Percentiles rank a stretch among this genome's conserved stretches.
phyloP scores from a whole-genome alignment of 257 asterid species.

The Rehmannia glutinosa region DNA sequence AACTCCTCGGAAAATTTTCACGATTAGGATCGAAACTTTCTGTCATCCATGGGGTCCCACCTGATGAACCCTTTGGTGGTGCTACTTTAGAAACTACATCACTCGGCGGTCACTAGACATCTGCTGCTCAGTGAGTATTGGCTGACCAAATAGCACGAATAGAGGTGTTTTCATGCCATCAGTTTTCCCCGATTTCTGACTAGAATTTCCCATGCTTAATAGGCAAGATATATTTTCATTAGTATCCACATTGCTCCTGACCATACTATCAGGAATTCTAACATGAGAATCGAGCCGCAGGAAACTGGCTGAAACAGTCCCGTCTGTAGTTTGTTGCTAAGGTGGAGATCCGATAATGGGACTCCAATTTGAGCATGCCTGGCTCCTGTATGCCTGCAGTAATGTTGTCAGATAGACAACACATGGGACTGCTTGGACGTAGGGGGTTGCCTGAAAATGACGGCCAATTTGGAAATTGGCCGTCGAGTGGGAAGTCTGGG shows the following conservation, averaged over 20 bases:
- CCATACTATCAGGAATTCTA: constrained; percentile 32
- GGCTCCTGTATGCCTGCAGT: constrained; percentile 99
- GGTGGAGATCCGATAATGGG: constrained; percentile 69
- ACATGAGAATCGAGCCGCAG: constrained; percentile 42
- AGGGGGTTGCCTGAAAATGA: constrained; percentile 79
- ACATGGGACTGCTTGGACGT: constrained; percentile 62
- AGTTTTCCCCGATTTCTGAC: constrained; percentile 38
- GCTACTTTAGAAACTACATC: constrained; percentile 29
- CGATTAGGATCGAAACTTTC: too few relatives aligned
- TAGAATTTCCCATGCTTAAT: constrained; percentile 62
- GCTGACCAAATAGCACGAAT: constrained; percentile 88
- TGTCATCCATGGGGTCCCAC: too few relatives aligned
- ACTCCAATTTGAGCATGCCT: constrained; percentile 97
- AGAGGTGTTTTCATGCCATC: constrained; percentile 45
- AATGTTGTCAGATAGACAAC: constrained; percentile 57
- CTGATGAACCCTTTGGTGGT: constrained; percentile 7
- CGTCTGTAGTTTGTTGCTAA: constrained; percentile 70
- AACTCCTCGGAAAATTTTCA: constrained; percentile 30
- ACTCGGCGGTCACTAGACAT: constrained; percentile 34
- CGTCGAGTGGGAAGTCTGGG: constrained; percentile 54
- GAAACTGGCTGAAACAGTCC: constrained; percentile 57
- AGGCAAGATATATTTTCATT: constrained; percentile 68
- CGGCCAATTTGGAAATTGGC: constrained; percentile 70
- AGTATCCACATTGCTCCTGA: neutral
- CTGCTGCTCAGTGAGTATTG: constrained; percentile 97